Evolutionary conservation across 1,139 yeast genomes (phyloP).

Genomic region (Pichia sp.): DNA sequence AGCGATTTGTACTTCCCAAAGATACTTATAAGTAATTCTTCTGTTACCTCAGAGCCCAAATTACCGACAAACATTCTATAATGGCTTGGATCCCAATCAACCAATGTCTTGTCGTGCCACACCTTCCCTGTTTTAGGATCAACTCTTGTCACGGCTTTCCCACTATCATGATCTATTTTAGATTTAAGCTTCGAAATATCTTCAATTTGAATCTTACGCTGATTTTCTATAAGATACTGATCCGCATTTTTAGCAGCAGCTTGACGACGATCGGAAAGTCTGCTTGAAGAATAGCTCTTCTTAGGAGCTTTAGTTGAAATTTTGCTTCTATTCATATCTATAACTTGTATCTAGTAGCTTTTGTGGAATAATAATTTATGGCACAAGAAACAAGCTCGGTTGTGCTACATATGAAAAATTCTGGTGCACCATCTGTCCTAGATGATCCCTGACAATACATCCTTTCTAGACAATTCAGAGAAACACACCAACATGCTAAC

Average conservation of each 20-base stretch:
- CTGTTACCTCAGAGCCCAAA: constrained; percentile 60
- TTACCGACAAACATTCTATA: constrained; percentile 72
- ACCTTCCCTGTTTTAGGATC: constrained; percentile 29
- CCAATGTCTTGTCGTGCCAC: constrained; percentile 43
- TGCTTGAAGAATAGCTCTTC: constrained; percentile 26
- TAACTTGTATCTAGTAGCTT: too few relatives aligned
- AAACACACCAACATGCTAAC: neutral
- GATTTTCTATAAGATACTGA: constrained; percentile 22
- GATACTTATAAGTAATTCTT: constrained; percentile 43
- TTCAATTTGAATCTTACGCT: constrained; percentile 9
- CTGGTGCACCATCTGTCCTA: too few relatives aligned
- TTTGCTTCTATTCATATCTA: constrained; percentile 3
- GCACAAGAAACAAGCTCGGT: neutral
- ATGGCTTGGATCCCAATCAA: constrained; percentile 39
- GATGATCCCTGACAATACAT: too few relatives aligned
- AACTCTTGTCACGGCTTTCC: constrained; percentile 13
- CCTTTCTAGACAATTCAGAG: neutral
- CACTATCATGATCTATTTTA: neutral
- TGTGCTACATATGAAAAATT: neutral
- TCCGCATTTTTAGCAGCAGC: constrained; percentile 41
- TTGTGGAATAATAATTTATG: too few relatives aligned
- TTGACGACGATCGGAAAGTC: constrained; percentile 45
- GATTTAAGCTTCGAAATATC: constrained; percentile 2
- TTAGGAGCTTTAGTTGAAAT: constrained; percentile 3
- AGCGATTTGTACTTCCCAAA: constrained; percentile 45